Evolutionary conservation across 257 asterid species (phyloP), one percentile per base, ranked within the genome.

Genomic region (Ehretia macrophylla): DNA sequence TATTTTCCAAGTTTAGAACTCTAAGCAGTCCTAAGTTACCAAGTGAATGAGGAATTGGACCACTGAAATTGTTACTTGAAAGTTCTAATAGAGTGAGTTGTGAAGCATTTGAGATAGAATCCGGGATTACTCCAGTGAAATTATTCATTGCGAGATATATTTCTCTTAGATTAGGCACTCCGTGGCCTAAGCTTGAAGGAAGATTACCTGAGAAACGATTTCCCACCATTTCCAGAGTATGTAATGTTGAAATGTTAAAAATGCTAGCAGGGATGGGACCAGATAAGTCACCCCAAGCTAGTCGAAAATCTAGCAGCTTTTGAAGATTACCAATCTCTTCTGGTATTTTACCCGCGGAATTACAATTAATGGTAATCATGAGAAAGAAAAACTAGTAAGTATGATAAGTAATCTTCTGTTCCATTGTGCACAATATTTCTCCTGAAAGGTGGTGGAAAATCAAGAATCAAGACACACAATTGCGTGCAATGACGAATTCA

Each of bases 181-280:
- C n/a, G n/a, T 32, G 10, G n/a, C 70, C 70, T 23, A 56, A 35
- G 47, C 39, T 65, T 56, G 58, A 23, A 1, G 70, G 70, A 44
- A 56, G 32, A 12, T 1, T 40, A 4, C 65, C 74, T 4, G 48
- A 48, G 50, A 73, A 63, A 16, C 42, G 53, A 46, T 67, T 73
- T 11, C 0, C 14, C 9, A 18, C 50, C 49, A 75, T 56, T 5
- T 11, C 20, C 6, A 75, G 4, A 20, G 4, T 38, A 10, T 11
- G 1, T 9, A 81, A 4, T 27, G 78, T 63, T 42, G 87, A 77
- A 11, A 69, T 81, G 60, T 77, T 81, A 68, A 77, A 77, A 20
- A 75, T 57, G 23, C 62, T 27, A 6, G 35, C 35, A 27, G 35
- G 35, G 35, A 27, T 27, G 35, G 35, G 35, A 27, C 35, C 35